These are phyloP conservation scores for Penicillium dipodomyicola DNA, from an alignment of 495 filamentous ascomycete genomes.

Conservation along the genomic window DNA sequence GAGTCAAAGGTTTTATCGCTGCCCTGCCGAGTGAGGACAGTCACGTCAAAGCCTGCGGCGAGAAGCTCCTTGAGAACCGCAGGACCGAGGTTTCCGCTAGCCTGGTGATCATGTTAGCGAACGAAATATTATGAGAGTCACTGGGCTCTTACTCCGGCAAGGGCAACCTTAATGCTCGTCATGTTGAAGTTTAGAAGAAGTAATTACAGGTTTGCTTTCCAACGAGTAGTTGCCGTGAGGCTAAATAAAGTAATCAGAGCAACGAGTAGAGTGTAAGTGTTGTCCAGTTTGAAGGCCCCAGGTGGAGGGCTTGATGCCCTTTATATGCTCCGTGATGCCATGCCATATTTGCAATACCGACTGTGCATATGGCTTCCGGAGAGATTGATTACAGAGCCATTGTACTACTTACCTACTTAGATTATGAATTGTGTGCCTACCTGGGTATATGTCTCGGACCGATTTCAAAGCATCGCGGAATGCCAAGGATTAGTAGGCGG, in stretches of 20 bases:
- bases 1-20: conserved; percentile 40
- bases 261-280: neutral
- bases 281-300: neutral
- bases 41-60: conserved; percentile 56
- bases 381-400: too few species aligned
- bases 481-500: too few species aligned
- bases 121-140: neutral
- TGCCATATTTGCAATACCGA: neutral
- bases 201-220: neutral
- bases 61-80: conserved; percentile 54
- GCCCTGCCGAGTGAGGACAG: conserved; percentile 51
- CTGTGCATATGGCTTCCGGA: too few species aligned
- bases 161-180: conserved; percentile 5
- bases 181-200: conserved; percentile 11
- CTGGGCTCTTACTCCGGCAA: conserved; percentile 3
- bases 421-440: too few species aligned
- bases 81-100: conserved; percentile 58
- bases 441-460: too few species aligned
- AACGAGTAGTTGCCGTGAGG: neutral
- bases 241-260: neutral
- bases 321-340: neutral
- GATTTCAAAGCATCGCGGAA: too few species aligned
- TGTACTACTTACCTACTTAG: too few species aligned
- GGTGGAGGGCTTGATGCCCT: neutral
- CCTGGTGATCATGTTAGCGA: conserved; percentile 33